Percentiles rank a stretch among this genome's conserved stretches.
Evolutionary conservation across 1,284 basidiomycete species (phyloP).

Genomic region (Microbotryomycetes sp.): DNA sequence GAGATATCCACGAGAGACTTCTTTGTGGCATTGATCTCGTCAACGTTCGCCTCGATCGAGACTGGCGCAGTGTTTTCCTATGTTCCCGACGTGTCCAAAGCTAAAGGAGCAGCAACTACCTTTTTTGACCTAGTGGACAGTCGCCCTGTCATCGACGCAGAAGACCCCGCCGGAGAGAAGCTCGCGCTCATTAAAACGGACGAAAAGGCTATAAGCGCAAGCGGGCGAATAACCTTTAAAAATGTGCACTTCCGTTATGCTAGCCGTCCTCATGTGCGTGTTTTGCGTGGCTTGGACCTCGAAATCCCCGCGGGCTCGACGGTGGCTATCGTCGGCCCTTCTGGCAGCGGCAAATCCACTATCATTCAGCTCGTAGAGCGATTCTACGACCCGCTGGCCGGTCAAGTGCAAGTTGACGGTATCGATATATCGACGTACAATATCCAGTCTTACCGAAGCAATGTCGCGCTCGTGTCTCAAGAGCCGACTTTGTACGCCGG

Average conservation of each 20-base stretch:
- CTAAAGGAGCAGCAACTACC: slow-evolving; percentile 66
- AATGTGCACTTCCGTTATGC: slow-evolving; percentile 82
- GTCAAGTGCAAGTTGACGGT: slow-evolving; percentile 71
- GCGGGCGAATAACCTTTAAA: background rate
- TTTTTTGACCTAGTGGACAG: slow-evolving; percentile 74
- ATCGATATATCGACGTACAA: slow-evolving; percentile 69
- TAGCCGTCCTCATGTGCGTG: slow-evolving; percentile 75
- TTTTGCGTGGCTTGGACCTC: slow-evolving; percentile 68
- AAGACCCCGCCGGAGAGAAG: slow-evolving; percentile 17
- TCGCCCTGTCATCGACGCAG: slow-evolving; percentile 25
- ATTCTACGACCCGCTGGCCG: slow-evolving; percentile 61
- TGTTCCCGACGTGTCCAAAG: slow-evolving; percentile 86
- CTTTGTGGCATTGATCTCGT: slow-evolving; percentile 71
- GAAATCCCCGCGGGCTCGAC: slow-evolving; percentile 55
- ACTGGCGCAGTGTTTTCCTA: slow-evolving; percentile 62
- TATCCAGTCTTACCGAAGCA: slow-evolving; percentile 76
- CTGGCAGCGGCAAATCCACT: slow-evolving; percentile 76
- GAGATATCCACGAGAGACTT: slow-evolving; percentile 62
- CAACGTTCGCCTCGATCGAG: background rate
- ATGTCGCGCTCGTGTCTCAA: slow-evolving; percentile 58
- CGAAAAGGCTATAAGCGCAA: background rate
- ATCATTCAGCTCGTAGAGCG: slow-evolving; percentile 41
- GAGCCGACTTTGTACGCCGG: slow-evolving; percentile 83
- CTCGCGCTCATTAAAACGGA: background rate
- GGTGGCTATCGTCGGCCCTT: slow-evolving; percentile 82